Percentiles rank a stretch among this genome's conserved stretches.
These are phyloP conservation scores for Macroventuria anomochaeta DNA, from an alignment of 2,329 filamentous ascomycete genomes.

Conservation along the genomic window DNA sequence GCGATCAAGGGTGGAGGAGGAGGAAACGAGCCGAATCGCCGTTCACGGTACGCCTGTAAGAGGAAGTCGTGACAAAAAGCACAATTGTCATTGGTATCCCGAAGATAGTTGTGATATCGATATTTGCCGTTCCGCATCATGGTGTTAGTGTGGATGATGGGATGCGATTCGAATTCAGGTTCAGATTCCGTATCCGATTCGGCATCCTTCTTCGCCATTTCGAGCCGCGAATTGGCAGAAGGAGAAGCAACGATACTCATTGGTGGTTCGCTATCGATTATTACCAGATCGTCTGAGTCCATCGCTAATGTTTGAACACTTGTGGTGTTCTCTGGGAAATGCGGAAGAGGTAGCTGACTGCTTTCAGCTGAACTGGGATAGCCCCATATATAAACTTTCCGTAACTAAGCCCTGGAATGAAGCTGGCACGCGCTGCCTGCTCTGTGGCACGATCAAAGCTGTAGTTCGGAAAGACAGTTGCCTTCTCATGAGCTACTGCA, in stretches of 20 bases:
- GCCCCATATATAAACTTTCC: not conserved
- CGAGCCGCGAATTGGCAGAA: not conserved
- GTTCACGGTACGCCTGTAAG: not conserved
- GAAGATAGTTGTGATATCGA: constrained; percentile 4
- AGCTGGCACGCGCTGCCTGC: not conserved
- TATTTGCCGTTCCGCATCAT: not conserved
- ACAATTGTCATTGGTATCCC: constrained; percentile 6
- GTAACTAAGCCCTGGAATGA: not conserved
- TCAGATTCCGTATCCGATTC: not conserved
- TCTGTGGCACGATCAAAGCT: not conserved
- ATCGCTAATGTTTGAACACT: not conserved
- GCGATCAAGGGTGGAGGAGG: not conserved
- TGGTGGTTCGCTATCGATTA: constrained; percentile 14
- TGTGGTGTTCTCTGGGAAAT: not conserved
- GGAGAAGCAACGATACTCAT: not conserved
- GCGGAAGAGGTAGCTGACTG: not conserved
- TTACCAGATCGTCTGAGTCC: constrained; percentile 25
- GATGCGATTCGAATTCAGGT: not conserved
- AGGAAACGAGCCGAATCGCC: not conserved
- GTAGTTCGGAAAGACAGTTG: not conserved
- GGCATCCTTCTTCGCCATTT: not conserved
- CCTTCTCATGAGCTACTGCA: not conserved
- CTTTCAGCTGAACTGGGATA: not conserved
- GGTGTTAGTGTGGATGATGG: not conserved
- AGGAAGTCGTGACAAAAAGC: constrained; percentile 8